phyloP scores from a whole-genome alignment of 208 protist species.

The Crithidia expoeki region DNA sequence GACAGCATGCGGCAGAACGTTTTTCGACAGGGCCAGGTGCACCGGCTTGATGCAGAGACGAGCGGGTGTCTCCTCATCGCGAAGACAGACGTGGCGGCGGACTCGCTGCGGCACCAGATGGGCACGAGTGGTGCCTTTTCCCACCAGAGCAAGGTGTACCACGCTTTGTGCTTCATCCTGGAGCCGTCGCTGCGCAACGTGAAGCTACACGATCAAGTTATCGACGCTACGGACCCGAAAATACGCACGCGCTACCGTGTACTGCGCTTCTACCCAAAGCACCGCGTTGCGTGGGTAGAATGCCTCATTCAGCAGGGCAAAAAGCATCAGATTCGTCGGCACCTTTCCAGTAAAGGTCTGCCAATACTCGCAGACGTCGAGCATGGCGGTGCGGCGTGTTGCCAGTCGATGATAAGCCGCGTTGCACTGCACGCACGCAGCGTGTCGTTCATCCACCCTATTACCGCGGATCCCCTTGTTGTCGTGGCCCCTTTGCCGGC shows the following conservation, averaged over 20 bases:
- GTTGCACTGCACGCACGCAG: constrained; percentile 73
- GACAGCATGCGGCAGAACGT: constrained; percentile 8
- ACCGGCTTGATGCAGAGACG: constrained; percentile 80
- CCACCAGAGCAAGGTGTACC: constrained; percentile 67
- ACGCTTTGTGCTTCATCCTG: constrained; percentile 75
- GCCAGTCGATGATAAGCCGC: constrained; percentile 54
- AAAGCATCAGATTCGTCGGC: constrained; percentile 87
- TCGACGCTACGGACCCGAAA: constrained; percentile 56
- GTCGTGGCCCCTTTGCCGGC: constrained; percentile 51
- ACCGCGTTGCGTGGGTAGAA: constrained; percentile 70
- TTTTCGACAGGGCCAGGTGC: constrained; percentile 80
- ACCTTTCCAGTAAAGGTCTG: constrained; percentile 70
- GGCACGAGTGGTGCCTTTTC: constrained; percentile 73
- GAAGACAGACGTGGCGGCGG: constrained; percentile 53
- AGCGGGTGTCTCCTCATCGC: constrained; percentile 79
- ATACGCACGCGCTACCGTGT: constrained; percentile 71
- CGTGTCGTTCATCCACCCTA: constrained; percentile 73
- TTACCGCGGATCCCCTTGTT: constrained; percentile 40
- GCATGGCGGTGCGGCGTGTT: constrained; percentile 79
- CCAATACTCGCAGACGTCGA: constrained; percentile 81
- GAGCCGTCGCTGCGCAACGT: constrained; percentile 59
- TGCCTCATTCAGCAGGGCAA: constrained; percentile 85
- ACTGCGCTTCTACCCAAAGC: constrained; percentile 45
- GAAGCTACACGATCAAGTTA: constrained; percentile 48
- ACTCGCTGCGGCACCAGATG: constrained; percentile 80